Evolutionary conservation across 2,329 filamentous ascomycete genomes (phyloP), one percentile per base, ranked within the genome.

Genomic region (Pseudocercospora musae): DNA sequence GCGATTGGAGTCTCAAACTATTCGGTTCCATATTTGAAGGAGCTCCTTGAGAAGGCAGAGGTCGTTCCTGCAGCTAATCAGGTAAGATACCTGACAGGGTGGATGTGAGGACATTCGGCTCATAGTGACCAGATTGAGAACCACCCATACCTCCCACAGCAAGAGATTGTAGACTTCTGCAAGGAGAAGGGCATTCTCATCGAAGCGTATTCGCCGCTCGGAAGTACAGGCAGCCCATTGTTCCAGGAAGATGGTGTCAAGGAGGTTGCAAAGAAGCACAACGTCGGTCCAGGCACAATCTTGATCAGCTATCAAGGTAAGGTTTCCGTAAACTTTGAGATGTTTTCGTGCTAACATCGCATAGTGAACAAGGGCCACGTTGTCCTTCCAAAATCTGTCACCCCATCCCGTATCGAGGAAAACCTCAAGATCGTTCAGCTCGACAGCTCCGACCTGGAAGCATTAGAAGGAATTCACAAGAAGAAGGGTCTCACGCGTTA

Each of bases 291-390:
- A 4, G 83, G 83, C 0, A 84, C 84, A 0, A 80, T 92, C 1
- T 77, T 92, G 57, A 76, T 93, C 64, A 90, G 88, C 75, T 92
- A 90, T 72, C 88, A 92, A 72, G 79, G 88, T 90, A 78, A 72
- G 85, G 78, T 2, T 23, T 15, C 49, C 11, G 23, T 33, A n/a
- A 31, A 23, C 29, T 20, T 27, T 10, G 33, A 21, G 20, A 3
- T 33, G 18, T 11, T 18, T 37, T 15, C 1, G 52, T 62, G 40
- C 61, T 69, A 46, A 60, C 25, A 58, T 66, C 37, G 40, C 21
- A 65, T 57, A 90, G 88, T 91, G 52, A 83, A 86, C 58, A 84
- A 87, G 64, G 88, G 88, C 68, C 84, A 81, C 72, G 90, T 87
- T 6, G 89, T 92, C 18, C 81, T 92, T 27, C 84, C 89, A 70